Base-by-base conservation (phyloP, 352 stramenopile species). In the Phytopythium vexans region DNA sequence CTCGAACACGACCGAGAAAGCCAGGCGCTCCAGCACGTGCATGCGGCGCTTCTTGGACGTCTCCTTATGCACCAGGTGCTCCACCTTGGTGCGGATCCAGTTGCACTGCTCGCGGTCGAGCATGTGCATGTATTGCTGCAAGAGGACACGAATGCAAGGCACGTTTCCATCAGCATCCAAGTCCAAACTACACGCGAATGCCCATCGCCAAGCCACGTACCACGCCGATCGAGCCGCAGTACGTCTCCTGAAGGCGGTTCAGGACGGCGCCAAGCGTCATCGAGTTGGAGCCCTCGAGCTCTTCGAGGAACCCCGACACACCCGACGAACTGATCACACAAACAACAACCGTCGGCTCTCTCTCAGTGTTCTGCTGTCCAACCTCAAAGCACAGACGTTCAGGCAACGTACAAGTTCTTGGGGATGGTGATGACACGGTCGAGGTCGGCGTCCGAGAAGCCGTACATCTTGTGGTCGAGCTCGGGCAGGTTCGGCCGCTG, bases 121-220 rank as follows among this genome's bases (percentile, higher is more conserved):
- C 64, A 99, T 99, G 78, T 99, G 97, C 95, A 99, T 99, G 75
- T 99, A 99, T 88, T 99, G 78, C 79, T 89, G 49, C 41, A 60
- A 49, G 38, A 35, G n/a, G 43, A 41, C 4, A 47, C 21, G 11
- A 50, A 9, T 41, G 16, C 15, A 37, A 38, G 10, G 12, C 39
- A 12, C 34, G n/a, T 8, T 21, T 32, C 11, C 14, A 15, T 32
- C 16, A 38, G 16, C 12, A 54, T 16, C 32, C 9, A 6, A 12
- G 16, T 14, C 9, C 3, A 15, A 41, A 8, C 8, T 0, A 27
- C 32, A 49, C 14, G n/a, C 21, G 21, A 27, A 27, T 27, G 21
- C 2, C 2, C 2, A 27, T 27, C 21, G 21, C 21, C 21, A 2
- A 27, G 10, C 3, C 5, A 74, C 75, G 42, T 62, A 89, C 95